phyloP scores from a whole-genome alignment of 2,329 filamentous ascomycete genomes.

The Colletotrichum sublineola region DNA sequence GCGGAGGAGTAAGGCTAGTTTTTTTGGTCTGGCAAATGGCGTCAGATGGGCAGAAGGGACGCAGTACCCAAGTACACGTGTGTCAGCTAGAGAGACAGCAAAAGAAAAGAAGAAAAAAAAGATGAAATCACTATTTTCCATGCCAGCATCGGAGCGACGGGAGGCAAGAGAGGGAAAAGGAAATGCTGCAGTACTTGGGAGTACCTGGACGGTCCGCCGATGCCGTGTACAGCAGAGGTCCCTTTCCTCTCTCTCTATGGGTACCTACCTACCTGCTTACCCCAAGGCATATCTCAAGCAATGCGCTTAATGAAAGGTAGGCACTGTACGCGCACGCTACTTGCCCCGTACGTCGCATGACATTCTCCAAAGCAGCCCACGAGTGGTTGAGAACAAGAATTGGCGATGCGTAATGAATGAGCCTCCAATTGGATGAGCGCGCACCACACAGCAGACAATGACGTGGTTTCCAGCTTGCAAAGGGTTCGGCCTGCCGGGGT shows the following conservation, averaged over 20 bases:
- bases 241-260: neutral
- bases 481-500: neutral
- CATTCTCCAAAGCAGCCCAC: neutral
- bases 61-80: neutral
- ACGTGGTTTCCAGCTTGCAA: constrained; percentile 36
- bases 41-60: constrained; percentile 25
- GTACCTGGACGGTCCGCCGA: neutral
- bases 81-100: neutral
- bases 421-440: constrained; percentile 6
- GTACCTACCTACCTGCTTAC: too few relatives aligned
- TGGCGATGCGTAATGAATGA: constrained; percentile 39
- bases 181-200: neutral
- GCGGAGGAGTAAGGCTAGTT: neutral
- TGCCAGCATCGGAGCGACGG: too few relatives aligned
- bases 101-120: neutral
- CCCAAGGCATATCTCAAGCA: neutral
- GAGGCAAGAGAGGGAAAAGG: neutral
- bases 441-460: constrained; percentile 22
- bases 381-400: neutral
- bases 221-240: neutral
- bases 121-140: neutral
- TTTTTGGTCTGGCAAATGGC: constrained; percentile 17
- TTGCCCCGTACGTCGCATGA: neutral
- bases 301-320: neutral
- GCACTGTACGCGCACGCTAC: neutral